phyloP scores from a whole-genome alignment of 768 basidiomycete genomes.

The Neoboletus magnificus region DNA sequence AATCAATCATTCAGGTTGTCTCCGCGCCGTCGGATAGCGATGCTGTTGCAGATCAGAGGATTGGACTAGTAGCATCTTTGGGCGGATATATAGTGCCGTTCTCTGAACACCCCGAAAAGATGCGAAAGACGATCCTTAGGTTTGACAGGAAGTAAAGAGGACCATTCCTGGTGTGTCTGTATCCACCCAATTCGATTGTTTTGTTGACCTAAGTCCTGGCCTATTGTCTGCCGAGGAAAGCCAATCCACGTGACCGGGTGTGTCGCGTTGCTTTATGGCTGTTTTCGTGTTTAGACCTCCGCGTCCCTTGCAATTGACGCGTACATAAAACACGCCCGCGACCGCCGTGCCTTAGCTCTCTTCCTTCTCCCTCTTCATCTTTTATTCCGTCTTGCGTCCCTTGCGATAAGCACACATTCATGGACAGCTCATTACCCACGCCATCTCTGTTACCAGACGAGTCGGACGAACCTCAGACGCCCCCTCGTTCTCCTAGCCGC shows the following conservation, averaged over 20 bases:
- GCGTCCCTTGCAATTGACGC: slow-evolving; percentile 6
- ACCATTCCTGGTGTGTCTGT: slow-evolving; percentile 20
- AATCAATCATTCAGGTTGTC: slow-evolving; percentile 67
- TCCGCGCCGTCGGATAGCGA: slow-evolving; percentile 39
- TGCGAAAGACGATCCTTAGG: slow-evolving; percentile 33
- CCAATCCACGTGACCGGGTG: slow-evolving; percentile 25
- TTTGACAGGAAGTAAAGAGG: slow-evolving; percentile 20
- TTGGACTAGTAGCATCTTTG: slow-evolving; percentile 27
- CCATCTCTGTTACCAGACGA: slow-evolving; percentile 9
- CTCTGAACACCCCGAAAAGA: slow-evolving; percentile 37
- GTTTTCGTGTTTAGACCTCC: slow-evolving; percentile 18
- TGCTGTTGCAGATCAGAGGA: slow-evolving; percentile 22
- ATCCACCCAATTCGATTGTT: slow-evolving; percentile 1
- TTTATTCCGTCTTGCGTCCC: not conserved
- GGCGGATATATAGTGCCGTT: slow-evolving; percentile 44
- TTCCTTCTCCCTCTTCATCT: not conserved
- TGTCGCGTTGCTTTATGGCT: slow-evolving; percentile 21
- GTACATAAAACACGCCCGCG: slow-evolving; percentile 10
- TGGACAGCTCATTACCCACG: slow-evolving; percentile 11
- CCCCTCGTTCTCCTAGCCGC: slow-evolving; percentile 47
- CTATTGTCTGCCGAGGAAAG: slow-evolving; percentile 7
- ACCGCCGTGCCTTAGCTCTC: not conserved
- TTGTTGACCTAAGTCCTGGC: slow-evolving; percentile 7
- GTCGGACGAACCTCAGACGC: slow-evolving; percentile 16
- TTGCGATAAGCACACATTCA: not conserved